Conservation (phyloP, 169 alveolate species). For the Plasmodium chabaudi region DNA sequence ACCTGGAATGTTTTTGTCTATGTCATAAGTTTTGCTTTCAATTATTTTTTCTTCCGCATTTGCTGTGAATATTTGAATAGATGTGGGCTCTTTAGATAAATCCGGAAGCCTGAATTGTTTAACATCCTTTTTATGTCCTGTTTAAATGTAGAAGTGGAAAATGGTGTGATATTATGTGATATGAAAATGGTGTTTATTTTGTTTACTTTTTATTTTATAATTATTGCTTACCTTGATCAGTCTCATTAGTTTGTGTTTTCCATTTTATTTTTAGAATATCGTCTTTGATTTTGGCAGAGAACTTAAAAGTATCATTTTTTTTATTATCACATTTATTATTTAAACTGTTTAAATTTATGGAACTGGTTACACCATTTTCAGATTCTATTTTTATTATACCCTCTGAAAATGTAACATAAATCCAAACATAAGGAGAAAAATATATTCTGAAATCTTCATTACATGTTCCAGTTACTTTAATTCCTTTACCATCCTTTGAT, state of each 20-base stretch:
- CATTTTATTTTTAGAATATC: conserved; percentile 10
- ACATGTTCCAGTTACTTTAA: background rate
- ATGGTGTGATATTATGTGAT: background rate
- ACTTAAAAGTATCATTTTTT: background rate
- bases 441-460: background rate
- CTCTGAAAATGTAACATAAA: background rate
- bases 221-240: background rate
- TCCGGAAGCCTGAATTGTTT: conserved; percentile 10
- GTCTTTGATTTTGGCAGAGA: background rate
- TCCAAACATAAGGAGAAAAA: conserved; percentile 1
- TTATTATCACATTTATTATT: conserved; percentile 2
- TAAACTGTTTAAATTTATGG: background rate
- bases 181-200: background rate
- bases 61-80: conserved; percentile 14
- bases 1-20: conserved; percentile 16
- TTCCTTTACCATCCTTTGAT: background rate
- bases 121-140: background rate
- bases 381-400: background rate
- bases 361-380: background rate
- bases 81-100: background rate
- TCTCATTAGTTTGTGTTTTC: background rate
- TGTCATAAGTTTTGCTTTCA: conserved; percentile 26
- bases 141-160: background rate
- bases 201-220: background rate
- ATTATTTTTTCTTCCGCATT: conserved; percentile 3